A percentile compares a stretch with the other conserved stretches of the same genome.
These are phyloP conservation scores for Entelexis paramagnoliae DNA, from an alignment of 1,139 yeast species.

Conservation along the genomic window DNA sequence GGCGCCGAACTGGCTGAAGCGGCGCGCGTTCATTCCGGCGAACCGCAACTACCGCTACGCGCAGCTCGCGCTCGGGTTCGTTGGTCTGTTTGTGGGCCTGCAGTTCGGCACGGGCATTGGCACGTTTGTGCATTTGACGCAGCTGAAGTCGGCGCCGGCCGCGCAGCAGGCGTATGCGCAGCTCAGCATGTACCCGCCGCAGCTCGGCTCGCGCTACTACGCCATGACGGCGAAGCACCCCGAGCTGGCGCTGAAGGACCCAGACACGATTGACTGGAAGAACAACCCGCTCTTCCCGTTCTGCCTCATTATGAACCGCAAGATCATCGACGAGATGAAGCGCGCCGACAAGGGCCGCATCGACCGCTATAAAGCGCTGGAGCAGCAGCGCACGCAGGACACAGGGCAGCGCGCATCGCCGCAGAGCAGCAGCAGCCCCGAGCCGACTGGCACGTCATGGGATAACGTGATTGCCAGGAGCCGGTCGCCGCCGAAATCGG, in stretches of 20 bases:
- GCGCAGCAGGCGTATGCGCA: conserved; percentile 23
- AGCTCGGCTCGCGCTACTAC: conserved; percentile 28
- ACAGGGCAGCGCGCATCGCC: background rate
- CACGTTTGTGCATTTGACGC: conserved; percentile 2
- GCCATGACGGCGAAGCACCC: conserved; percentile 25
- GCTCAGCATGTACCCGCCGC: conserved; percentile 26
- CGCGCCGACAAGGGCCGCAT: conserved; percentile 1
- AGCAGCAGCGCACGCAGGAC: conserved; percentile 1
- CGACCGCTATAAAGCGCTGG: conserved; percentile 1
- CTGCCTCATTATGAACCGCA: conserved; percentile 24
- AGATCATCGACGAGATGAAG: conserved; percentile 4
- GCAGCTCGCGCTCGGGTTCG: conserved; percentile 20
- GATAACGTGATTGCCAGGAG: conserved; percentile 15
- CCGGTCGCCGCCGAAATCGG: background rate
- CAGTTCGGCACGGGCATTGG: conserved; percentile 20
- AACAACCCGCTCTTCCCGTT: conserved; percentile 27
- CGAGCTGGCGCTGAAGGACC: conserved; percentile 26
- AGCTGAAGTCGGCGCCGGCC: conserved; percentile 18
- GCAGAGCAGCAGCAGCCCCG: background rate
- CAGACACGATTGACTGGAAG: conserved; percentile 27
- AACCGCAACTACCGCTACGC: conserved; percentile 9
- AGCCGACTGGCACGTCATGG: conserved; percentile 22
- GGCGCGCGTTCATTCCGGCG: conserved; percentile 7
- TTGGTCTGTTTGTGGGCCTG: conserved; percentile 21
- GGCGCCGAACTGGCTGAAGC: conserved; percentile 18